phyloP scores from a whole-genome alignment of 2,329 filamentous ascomycete species.

The Neocatenulostroma microsporum region DNA sequence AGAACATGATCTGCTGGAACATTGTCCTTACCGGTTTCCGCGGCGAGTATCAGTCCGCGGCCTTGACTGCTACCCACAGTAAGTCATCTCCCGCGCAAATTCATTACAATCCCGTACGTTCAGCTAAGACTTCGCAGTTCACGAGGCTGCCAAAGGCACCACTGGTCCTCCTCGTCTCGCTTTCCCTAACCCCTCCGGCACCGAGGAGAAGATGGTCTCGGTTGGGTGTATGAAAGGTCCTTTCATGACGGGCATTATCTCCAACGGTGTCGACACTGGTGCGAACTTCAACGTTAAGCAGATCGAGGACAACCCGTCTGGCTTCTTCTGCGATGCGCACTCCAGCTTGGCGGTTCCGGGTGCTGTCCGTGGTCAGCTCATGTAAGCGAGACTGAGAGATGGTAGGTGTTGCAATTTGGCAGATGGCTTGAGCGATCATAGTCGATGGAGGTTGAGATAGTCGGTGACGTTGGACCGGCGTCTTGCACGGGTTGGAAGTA shows the following conservation, averaged over 20 bases:
- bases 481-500: too few species aligned
- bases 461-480: too few species aligned
- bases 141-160: conserved; percentile 41
- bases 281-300: conserved; percentile 43
- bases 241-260: conserved; percentile 38
- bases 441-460: too few species aligned
- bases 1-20: conserved; percentile 42
- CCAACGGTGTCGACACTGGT: conserved; percentile 38
- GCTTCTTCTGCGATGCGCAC: conserved; percentile 50
- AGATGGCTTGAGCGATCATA: too few species aligned
- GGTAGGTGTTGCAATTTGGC: too few species aligned
- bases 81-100: too few species aligned
- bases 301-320: conserved; percentile 45
- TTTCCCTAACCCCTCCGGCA: conserved; percentile 45
- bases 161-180: conserved; percentile 47
- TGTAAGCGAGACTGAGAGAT: too few species aligned
- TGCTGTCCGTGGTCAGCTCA: conserved; percentile 47
- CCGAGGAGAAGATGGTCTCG: conserved; percentile 21
- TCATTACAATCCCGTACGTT: too few species aligned
- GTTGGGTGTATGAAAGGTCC: conserved; percentile 40
- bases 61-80: conserved; percentile 50
- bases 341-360: conserved; percentile 43
- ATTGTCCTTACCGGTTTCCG: conserved; percentile 45
- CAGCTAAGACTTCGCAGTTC: too few species aligned
- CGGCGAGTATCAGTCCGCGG: conserved; percentile 45